Percentiles rank a stretch among this genome's conserved stretches.
These are phyloP conservation scores for Podospora didyma DNA, from an alignment of 495 filamentous ascomycete species.

Conservation along the genomic window DNA sequence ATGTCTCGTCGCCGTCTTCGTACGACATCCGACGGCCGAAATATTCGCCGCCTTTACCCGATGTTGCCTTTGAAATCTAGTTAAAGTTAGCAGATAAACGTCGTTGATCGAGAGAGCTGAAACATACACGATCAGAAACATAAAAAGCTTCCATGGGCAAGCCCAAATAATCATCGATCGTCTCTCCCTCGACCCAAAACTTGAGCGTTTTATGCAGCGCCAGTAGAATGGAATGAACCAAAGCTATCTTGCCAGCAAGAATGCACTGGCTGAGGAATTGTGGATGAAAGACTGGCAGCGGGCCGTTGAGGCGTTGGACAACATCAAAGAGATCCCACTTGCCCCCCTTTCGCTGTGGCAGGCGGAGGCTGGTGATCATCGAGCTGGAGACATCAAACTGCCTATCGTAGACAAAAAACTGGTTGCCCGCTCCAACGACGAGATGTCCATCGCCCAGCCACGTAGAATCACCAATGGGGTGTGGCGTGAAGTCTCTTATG, in stretches of 20 bases:
- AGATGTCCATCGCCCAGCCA: slow-evolving; percentile 84
- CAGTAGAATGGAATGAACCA: slow-evolving; percentile 73
- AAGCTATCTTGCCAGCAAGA: slow-evolving; percentile 65
- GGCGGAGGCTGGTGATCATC: slow-evolving; percentile 59
- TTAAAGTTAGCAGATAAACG: neutral
- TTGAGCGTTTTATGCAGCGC: slow-evolving; percentile 75
- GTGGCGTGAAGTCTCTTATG: slow-evolving; percentile 77
- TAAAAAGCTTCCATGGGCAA: slow-evolving; percentile 73
- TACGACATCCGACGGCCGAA: slow-evolving; percentile 31
- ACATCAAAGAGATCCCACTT: slow-evolving; percentile 70
- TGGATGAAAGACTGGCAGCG: slow-evolving; percentile 88
- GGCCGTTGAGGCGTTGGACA: slow-evolving; percentile 77
- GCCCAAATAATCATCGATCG: slow-evolving; percentile 73
- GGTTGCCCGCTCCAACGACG: slow-evolving; percentile 85
- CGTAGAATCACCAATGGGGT: slow-evolving; percentile 87
- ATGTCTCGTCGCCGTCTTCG: slow-evolving; percentile 55
- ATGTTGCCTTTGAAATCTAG: slow-evolving; percentile 15
- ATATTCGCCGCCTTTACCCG: slow-evolving; percentile 21
- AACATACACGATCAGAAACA: slow-evolving; percentile 18
- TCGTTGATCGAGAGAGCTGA: neutral
- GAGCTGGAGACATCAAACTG: slow-evolving; percentile 60
- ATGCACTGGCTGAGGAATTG: slow-evolving; percentile 89
- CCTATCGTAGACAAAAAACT: slow-evolving; percentile 84
- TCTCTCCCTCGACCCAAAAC: slow-evolving; percentile 78
- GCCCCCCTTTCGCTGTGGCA: slow-evolving; percentile 47